Conservation (phyloP, 805 yeast genomes). For the Ogataea zsoltii region DNA sequence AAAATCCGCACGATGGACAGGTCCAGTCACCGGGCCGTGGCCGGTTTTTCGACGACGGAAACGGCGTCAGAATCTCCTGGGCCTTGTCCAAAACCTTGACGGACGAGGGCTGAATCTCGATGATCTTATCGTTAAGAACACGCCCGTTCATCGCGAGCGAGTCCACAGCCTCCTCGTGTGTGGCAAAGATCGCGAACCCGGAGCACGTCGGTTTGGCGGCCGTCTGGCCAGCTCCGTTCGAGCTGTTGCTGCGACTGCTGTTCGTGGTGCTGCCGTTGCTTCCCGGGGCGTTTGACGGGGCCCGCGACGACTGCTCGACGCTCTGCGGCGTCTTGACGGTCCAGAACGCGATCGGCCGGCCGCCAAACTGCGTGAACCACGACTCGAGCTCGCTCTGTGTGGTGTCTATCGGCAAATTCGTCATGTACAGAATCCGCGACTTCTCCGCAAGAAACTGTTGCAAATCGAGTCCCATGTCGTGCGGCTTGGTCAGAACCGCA, state of each 20-base stretch:
- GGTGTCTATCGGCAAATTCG: constrained; percentile 81
- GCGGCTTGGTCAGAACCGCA: constrained; percentile 66
- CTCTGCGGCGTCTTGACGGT: constrained; percentile 42
- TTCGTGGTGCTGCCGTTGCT: constrained; percentile 9
- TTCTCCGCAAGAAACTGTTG: constrained; percentile 66
- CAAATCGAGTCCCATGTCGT: constrained; percentile 74
- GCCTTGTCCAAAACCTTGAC: constrained; percentile 77
- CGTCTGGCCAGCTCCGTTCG: constrained; percentile 20
- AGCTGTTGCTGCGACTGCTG: constrained; percentile 18
- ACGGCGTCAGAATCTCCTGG: constrained; percentile 76
- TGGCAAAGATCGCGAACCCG: constrained; percentile 83
- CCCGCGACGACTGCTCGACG: not conserved
- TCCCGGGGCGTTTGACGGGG: constrained; percentile 6
- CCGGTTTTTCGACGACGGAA: constrained; percentile 80
- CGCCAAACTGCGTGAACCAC: constrained; percentile 88
- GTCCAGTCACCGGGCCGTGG: constrained; percentile 98
- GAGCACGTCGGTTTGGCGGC: constrained; percentile 53
- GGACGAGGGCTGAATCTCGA: constrained; percentile 88
- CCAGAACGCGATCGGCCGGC: constrained; percentile 89
- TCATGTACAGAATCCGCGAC: constrained; percentile 74
- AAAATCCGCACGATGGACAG: constrained; percentile 95
- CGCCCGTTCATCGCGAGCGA: constrained; percentile 80
- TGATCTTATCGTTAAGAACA: constrained; percentile 62
- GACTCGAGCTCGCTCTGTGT: constrained; percentile 88
- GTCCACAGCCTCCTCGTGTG: constrained; percentile 85